Evolutionary conservation across 305 asterid species (phyloP), one percentile per base, ranked within the genome.

Genomic region (Fraxinus xanthoxyloides): DNA sequence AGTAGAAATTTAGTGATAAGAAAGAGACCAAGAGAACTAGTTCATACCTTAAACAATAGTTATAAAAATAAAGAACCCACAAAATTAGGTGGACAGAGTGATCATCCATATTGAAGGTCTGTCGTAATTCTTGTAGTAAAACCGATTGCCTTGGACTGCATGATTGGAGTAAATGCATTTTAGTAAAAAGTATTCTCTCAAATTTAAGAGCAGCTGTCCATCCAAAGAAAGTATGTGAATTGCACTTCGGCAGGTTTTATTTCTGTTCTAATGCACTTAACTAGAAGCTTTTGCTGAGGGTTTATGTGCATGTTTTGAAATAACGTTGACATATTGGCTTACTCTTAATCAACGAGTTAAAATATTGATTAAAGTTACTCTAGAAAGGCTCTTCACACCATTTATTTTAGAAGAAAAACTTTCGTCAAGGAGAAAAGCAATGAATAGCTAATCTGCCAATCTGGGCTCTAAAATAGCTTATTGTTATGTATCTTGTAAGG

Each of bases 271-370:
- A 67, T 67, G 74, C 74, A 26, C 74, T 69, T 69, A 65, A 15
- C 72, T 31, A 67, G 36, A 67, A 28, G 75, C 38, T 4, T 30
- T 67, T 28, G 19, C 74, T 13, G 17, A 28, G 74, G 74, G 36
- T 67, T 67, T n/a, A 28, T 67, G 36, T 67, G 74, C 36, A 28
- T 3, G 7, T 72, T 70, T 15, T 28, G 38, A 12, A 23, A 77
- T 35, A 72, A 40, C 54, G 72, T 56, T 61, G 36, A 8, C 82
- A n/a, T 40, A 38, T 76, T 51, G 31, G 65, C 76, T 76, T 40
- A 12, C 46, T 83, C 19, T 67, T 31, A 69, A 31, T 69, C 75
- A 28, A 30, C 1, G 21, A 15, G 75, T 69, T 13, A 69, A 65
- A 67, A 69, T 30, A 13, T 31, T 15, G 54, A 2, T 43, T 63